Percentiles rank a stretch among this genome's conserved stretches.
These are phyloP conservation scores for Aspergillus steynii DNA, from an alignment of 495 filamentous ascomycete species.

Conservation along the genomic window DNA sequence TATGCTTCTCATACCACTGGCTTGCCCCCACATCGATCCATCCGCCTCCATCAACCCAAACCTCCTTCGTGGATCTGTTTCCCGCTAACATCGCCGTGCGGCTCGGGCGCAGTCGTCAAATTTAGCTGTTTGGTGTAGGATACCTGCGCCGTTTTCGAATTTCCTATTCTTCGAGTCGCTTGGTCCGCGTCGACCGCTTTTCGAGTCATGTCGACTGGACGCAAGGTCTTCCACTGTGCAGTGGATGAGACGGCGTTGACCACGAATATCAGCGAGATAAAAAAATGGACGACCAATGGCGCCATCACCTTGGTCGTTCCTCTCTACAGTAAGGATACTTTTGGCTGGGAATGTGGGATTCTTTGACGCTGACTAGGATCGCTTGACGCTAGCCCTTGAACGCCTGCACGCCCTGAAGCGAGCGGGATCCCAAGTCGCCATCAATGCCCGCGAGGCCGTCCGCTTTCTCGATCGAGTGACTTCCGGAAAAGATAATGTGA, in stretches of 20 bases:
- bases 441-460: constrained; percentile 64
- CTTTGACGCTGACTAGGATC: background rate
- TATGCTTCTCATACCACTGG: constrained; percentile 36
- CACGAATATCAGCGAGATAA: constrained; percentile 67
- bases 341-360: background rate
- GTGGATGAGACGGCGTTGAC: constrained; percentile 72
- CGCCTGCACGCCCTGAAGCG: constrained; percentile 58
- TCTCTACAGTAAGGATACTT: constrained; percentile 58
- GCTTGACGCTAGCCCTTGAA: constrained; percentile 50
- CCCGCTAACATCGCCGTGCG: constrained; percentile 33
- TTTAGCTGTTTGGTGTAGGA: constrained; percentile 39
- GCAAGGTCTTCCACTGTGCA: constrained; percentile 72
- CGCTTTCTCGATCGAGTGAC: constrained; percentile 67
- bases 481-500: constrained; percentile 50
- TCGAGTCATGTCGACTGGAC: constrained; percentile 45
- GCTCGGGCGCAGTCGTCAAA: constrained; percentile 37
- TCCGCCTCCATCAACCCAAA: constrained; percentile 32
- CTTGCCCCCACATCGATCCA: constrained; percentile 23
- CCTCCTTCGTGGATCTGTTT: constrained; percentile 30
- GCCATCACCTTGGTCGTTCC: constrained; percentile 67
- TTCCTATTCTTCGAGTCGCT: constrained; percentile 11
- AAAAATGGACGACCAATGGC: constrained; percentile 66
- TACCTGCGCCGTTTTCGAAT: constrained; percentile 15
- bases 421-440: constrained; percentile 53
- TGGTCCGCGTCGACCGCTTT: constrained; percentile 15